phyloP scores from a whole-genome alignment of 108 stramenopile species.

The Cyclostephanos tholiformis region DNA sequence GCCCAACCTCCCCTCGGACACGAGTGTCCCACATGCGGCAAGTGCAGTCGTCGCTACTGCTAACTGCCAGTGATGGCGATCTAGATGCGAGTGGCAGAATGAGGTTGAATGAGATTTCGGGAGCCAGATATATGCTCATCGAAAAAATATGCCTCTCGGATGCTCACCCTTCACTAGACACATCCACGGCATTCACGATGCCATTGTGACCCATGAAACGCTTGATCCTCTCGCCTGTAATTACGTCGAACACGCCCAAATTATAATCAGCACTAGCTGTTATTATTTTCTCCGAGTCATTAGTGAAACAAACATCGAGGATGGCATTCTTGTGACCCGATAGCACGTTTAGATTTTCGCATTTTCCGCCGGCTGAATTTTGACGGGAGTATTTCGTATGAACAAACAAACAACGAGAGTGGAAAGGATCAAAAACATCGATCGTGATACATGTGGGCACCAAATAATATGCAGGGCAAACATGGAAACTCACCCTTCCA shows the following conservation, averaged over 20 bases:
- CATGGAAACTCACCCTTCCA: constrained; percentile 69
- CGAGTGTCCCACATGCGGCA: constrained; percentile 79
- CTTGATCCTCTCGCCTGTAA: constrained; percentile 60
- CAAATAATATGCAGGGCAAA: background rate
- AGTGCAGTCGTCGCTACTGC: constrained; percentile 79
- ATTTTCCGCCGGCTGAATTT: constrained; percentile 53
- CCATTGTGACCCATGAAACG: constrained; percentile 62
- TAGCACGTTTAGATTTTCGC: constrained; percentile 81
- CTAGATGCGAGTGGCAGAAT: background rate
- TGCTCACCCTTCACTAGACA: constrained; percentile 37
- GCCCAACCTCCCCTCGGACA: constrained; percentile 52
- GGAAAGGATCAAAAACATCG: background rate
- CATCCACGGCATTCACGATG: constrained; percentile 68
- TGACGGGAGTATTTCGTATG: too few relatives aligned
- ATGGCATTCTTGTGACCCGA: constrained; percentile 91
- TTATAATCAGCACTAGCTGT: constrained; percentile 86
- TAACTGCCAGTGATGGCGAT: constrained; percentile 55
- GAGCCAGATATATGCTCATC: background rate
- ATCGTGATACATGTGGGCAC: background rate
- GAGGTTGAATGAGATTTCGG: background rate
- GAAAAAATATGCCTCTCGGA: background rate
- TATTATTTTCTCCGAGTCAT: constrained; percentile 57
- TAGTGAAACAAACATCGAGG: constrained; percentile 72
- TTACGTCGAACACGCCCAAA: constrained; percentile 71
- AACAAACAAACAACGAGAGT: background rate